Conservation (phyloP, 805 yeast species). For the Candida germanica region DNA sequence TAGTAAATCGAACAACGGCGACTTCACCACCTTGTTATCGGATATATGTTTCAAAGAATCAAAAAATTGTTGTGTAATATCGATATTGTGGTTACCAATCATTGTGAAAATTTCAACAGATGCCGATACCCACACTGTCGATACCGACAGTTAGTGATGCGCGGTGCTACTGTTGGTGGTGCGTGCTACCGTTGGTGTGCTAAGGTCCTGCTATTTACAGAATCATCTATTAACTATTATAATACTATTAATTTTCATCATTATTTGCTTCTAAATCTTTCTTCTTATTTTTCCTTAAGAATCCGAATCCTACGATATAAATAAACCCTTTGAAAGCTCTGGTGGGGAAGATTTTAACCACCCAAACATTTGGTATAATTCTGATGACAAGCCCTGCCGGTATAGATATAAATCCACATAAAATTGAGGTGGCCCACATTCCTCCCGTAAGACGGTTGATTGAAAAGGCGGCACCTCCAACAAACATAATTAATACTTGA, state of each 20-base stretch:
- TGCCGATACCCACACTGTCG: too few relatives aligned
- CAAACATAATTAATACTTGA: slow-evolving; percentile 90
- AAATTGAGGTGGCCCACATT: slow-evolving; percentile 86
- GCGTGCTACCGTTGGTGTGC: too few relatives aligned
- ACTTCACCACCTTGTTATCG: slow-evolving; percentile 57
- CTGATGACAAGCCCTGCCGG: slow-evolving; percentile 80
- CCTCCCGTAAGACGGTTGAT: slow-evolving; percentile 74
- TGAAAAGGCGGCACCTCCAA: slow-evolving; percentile 95
- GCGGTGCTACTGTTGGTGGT: too few relatives aligned
- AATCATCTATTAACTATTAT: neutral
- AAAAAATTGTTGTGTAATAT: slow-evolving; percentile 56
- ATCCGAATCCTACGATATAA: slow-evolving; percentile 36
- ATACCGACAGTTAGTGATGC: too few relatives aligned
- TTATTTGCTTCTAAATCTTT: slow-evolving; percentile 7
- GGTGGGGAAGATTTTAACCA: slow-evolving; percentile 62
- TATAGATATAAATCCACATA: slow-evolving; percentile 76
- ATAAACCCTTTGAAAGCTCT: slow-evolving; percentile 40
- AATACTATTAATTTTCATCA: slow-evolving; percentile 3
- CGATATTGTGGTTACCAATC: slow-evolving; percentile 37
- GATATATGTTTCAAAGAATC: slow-evolving; percentile 34
- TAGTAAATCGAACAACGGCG: slow-evolving; percentile 59
- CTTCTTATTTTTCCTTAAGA: slow-evolving; percentile 26
- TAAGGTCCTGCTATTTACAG: too few relatives aligned
- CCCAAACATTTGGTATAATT: slow-evolving; percentile 79
- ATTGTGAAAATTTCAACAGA: too few relatives aligned